A percentile compares a stretch with the other conserved stretches of the same genome.
Conservation (phyloP, 2,329 filamentous ascomycete genomes). For the Phialocephala sp. region DNA sequence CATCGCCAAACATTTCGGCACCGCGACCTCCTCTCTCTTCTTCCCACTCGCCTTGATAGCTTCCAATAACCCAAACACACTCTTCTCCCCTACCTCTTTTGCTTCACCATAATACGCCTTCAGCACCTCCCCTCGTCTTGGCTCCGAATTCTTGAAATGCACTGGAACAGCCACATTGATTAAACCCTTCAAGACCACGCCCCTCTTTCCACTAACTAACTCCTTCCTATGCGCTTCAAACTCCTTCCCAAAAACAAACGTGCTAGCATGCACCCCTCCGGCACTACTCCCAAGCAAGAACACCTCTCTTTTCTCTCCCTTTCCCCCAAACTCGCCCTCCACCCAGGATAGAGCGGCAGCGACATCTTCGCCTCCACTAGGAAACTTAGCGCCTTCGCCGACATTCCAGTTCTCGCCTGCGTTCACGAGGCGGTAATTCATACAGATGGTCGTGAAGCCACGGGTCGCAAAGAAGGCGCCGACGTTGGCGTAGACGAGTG, state of each 20-base stretch:
- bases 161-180: slow-evolving; percentile 35
- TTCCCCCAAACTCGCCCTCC: slow-evolving; percentile 16
- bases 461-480: slow-evolving; percentile 39
- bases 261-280: slow-evolving; percentile 40
- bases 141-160: slow-evolving; percentile 29
- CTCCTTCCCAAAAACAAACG: slow-evolving; percentile 35
- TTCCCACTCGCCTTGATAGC: slow-evolving; percentile 29
- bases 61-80: slow-evolving; percentile 33
- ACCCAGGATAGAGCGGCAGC: slow-evolving; percentile 33
- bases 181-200: slow-evolving; percentile 33
- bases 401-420: slow-evolving; percentile 9
- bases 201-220: slow-evolving; percentile 17
- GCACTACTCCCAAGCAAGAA: slow-evolving; percentile 42
- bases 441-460: slow-evolving; percentile 37
- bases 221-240: slow-evolving; percentile 34
- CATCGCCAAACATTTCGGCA: slow-evolving; percentile 35
- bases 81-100: slow-evolving; percentile 23
- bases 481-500: slow-evolving; percentile 40
- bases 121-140: slow-evolving; percentile 26
- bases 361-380: slow-evolving; percentile 41
- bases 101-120: slow-evolving; percentile 34
- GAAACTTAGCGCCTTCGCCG: slow-evolving; percentile 39
- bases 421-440: slow-evolving; percentile 41
- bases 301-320: slow-evolving; percentile 32
- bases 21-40: slow-evolving; percentile 29